These are phyloP conservation scores for Ophiorrhiza pumila DNA, from an alignment of 257 asterid species.

Conservation along the genomic window DNA sequence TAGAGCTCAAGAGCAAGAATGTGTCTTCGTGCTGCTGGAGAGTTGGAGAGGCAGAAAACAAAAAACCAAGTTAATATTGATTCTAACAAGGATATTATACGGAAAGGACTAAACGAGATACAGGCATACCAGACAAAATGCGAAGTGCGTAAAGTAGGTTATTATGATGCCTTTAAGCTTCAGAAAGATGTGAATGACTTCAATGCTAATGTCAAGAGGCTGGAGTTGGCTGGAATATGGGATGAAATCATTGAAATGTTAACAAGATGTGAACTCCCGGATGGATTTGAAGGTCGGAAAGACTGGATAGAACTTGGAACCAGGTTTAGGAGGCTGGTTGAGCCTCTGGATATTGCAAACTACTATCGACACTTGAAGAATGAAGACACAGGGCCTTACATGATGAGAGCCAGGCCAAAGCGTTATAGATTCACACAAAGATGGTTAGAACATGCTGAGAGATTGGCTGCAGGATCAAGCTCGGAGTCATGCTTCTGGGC, in stretches of 20 bases:
- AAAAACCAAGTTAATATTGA: slow-evolving; percentile 57
- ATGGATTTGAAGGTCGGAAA: slow-evolving; percentile 66
- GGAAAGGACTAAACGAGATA: slow-evolving; percentile 44
- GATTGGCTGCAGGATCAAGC: slow-evolving; percentile 33
- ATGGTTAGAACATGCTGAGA: slow-evolving; percentile 80
- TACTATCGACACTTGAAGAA: slow-evolving; percentile 67
- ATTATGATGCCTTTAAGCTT: slow-evolving; percentile 74
- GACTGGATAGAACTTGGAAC: slow-evolving; percentile 85
- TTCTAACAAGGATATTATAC: slow-evolving; percentile 41
- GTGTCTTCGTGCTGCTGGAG: slow-evolving; percentile 89
- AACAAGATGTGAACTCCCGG: slow-evolving; percentile 70
- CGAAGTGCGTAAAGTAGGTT: slow-evolving; percentile 65
- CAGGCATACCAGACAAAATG: slow-evolving; percentile 65
- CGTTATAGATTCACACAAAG: slow-evolving; percentile 61
- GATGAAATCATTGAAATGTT: slow-evolving; percentile 76
- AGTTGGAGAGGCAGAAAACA: slow-evolving; percentile 61
- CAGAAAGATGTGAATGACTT: slow-evolving; percentile 57
- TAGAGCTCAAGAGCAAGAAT: slow-evolving; percentile 70
- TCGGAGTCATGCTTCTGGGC: slow-evolving; percentile 84
- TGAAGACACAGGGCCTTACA: slow-evolving; percentile 85
- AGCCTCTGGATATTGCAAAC: slow-evolving; percentile 89
- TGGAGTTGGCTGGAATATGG: slow-evolving; percentile 70
- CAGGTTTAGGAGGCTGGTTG: slow-evolving; percentile 54
- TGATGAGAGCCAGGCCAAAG: slow-evolving; percentile 68
- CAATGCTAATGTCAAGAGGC: slow-evolving; percentile 58